Percentiles rank a stretch among this genome's conserved stretches.
Evolutionary conservation across 202 grass and related monocot genomes (phyloP).

Genomic region (Setaria italica): DNA sequence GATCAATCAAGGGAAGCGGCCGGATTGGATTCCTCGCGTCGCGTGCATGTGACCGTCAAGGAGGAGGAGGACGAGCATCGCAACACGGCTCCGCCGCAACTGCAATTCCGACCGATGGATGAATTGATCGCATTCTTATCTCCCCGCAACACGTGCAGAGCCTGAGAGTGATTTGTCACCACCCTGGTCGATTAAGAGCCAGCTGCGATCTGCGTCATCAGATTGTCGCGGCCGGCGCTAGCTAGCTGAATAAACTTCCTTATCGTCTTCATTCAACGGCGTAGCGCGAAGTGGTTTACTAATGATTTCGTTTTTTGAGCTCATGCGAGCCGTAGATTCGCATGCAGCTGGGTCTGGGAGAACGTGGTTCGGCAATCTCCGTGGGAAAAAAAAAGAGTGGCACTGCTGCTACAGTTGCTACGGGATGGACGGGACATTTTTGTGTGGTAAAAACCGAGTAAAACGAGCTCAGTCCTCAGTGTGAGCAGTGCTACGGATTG

Average conservation of each 20-base stretch:
- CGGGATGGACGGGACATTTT: too few species aligned
- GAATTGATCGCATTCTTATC: neutral
- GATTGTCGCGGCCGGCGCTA: neutral
- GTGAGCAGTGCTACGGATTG: too few species aligned
- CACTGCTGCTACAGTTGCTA: too few species aligned
- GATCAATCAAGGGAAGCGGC: too few species aligned
- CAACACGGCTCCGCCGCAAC: neutral
- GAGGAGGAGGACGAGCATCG: neutral
- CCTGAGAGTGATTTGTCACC: neutral
- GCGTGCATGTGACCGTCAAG: constrained; percentile 12
- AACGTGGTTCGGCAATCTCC: too few species aligned
- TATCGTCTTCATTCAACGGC: neutral
- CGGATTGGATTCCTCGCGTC: neutral
- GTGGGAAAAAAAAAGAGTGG: too few species aligned
- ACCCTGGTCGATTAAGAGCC: neutral
- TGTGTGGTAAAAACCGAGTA: too few species aligned
- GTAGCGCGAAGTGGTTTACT: too few species aligned
- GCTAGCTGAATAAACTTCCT: constrained; percentile 3
- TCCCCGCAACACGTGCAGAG: neutral
- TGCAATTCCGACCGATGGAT: neutral
- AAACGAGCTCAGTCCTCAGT: too few species aligned
- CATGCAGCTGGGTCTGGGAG: neutral
- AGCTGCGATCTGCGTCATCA: constrained; percentile 14
- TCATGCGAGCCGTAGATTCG: neutral
- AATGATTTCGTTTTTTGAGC: neutral